Percentiles rank a stretch among this genome's conserved stretches.
Conservation (phyloP, 805 yeast genomes). For the Vanderwaltozyma tropicalis region DNA sequence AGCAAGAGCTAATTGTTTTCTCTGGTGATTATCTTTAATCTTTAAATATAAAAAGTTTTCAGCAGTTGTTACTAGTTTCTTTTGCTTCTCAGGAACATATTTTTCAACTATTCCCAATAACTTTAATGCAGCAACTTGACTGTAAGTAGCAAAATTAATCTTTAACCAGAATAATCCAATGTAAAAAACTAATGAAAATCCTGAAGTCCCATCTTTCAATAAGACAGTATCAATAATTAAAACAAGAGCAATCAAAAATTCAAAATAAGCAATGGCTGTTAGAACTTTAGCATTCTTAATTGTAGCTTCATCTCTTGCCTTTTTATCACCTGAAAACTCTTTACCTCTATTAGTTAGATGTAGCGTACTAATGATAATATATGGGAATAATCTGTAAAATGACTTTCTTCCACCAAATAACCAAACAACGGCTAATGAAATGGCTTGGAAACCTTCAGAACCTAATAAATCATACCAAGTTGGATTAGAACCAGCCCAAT, state of each 20-base stretch:
- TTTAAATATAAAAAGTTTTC: constrained; percentile 34
- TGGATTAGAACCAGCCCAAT: constrained; percentile 53
- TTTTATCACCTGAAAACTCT: constrained; percentile 9
- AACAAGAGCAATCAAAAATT: constrained; percentile 43
- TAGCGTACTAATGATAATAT: constrained; percentile 42
- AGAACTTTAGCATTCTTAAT: constrained; percentile 13
- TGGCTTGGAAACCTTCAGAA: constrained; percentile 66
- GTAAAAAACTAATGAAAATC: constrained; percentile 53
- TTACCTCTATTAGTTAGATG: constrained; percentile 36
- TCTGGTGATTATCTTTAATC: constrained; percentile 26
- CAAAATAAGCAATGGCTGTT: constrained; percentile 47
- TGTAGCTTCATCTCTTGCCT: constrained; percentile 6
- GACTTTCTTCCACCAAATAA: constrained; percentile 55
- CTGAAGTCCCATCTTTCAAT: constrained; percentile 53
- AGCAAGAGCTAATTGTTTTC: background rate
- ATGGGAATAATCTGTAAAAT: constrained; percentile 55
- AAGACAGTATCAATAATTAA: constrained; percentile 49
- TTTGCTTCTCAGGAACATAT: constrained; percentile 27
- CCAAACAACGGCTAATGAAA: constrained; percentile 49
- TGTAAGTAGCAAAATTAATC: constrained; percentile 41
- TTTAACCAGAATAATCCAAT: constrained; percentile 60
- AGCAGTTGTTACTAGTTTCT: constrained; percentile 30
- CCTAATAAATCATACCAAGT: constrained; percentile 54
- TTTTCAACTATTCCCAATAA: constrained; percentile 24
- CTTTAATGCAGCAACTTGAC: constrained; percentile 28